Evolutionary conservation across 1,284 basidiomycete genomes (phyloP), one percentile per base, ranked within the genome.

Genomic region (Ustilago cynodontis): DNA sequence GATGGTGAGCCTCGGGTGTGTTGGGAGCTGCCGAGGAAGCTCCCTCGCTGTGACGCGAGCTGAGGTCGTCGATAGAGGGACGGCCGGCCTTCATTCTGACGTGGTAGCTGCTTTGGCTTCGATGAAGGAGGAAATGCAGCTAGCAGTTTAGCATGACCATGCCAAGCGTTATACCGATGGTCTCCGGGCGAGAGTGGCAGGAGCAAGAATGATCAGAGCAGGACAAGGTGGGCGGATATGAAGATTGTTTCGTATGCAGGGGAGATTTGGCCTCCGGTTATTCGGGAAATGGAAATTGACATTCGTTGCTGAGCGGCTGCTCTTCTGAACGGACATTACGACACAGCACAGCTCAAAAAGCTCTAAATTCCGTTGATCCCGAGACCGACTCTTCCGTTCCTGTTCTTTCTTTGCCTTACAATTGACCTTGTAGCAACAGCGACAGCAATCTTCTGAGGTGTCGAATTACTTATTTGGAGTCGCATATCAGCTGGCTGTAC

Each of bases 1-100:
- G 51, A 20, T 63, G 35, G 28, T 71, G 57, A 5, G 52, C 39
- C 10, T 71, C 61, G 14, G 70, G 66, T 13, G 67, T 70, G 47
- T 65, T 66, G 63, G 74, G 51, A 39, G 74, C 66, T 20, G 52
- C 62, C 20, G 65, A 59, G n/a, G 69, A 65, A 11, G 55, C 58
- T 5, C 58, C 65, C 41, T 73, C 56, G 69, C 69, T 71, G 51
- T 35, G 37, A n/a, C 64, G 69, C 64, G 69, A 66, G 41, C 29
- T 45, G 28, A 18, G 20, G n/a, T 59, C 69, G 33, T 66, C 69
- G 31, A 58, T 20, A 45, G 54, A 56, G 11, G 49, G 43, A 20
- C 60, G 65, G 16, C 28, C 51, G 24, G 22, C 47, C 70, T 72
- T 72, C 70, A 72, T 72, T 24, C 43, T 22, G 37, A 39, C 2